A percentile compares a stretch with the other conserved stretches of the same genome.
These are phyloP conservation scores for Aspergillus conjunctus DNA, from an alignment of 495 filamentous ascomycete species.

Conservation along the genomic window DNA sequence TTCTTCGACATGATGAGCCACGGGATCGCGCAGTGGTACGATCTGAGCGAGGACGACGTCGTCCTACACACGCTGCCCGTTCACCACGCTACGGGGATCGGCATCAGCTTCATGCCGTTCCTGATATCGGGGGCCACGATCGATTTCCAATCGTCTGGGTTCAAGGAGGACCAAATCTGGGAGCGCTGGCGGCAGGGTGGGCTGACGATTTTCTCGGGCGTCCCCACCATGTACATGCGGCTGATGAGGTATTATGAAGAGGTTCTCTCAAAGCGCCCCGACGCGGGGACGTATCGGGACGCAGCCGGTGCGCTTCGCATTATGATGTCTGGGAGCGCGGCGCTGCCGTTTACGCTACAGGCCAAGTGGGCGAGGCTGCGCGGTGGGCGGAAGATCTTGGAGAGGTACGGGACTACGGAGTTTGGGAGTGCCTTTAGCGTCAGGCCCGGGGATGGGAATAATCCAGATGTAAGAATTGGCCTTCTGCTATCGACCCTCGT, in stretches of 20 bases:
- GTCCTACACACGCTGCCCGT: constrained; percentile 48
- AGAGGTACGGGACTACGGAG: constrained; percentile 52
- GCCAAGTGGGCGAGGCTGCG: constrained; percentile 47
- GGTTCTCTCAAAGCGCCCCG: constrained; percentile 24
- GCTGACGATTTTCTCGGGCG: constrained; percentile 50
- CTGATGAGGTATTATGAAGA: constrained; percentile 50
- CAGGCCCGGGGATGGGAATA: constrained; percentile 32
- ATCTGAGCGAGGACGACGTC: constrained; percentile 12
- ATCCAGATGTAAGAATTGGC: constrained; percentile 22
- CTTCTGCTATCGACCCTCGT: too few species aligned
- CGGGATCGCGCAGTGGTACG: background rate
- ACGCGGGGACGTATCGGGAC: constrained; percentile 31
- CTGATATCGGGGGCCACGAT: constrained; percentile 44
- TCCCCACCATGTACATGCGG: constrained; percentile 55
- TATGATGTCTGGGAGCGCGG: constrained; percentile 48
- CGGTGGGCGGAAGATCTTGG: constrained; percentile 38
- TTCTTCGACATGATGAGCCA: background rate
- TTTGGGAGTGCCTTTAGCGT: constrained; percentile 50
- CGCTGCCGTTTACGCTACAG: constrained; percentile 48
- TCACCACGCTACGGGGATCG: constrained; percentile 50
- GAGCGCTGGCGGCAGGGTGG: constrained; percentile 48
- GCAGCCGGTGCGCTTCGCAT: constrained; percentile 43
- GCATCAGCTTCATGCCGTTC: constrained; percentile 50
- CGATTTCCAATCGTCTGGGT: constrained; percentile 48
- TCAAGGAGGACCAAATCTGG: constrained; percentile 49